Percentiles rank a stretch among this genome's conserved stretches.
Conservation (phyloP, 108 stramenopile genomes). For the Pseudonitzschia pungens region DNA sequence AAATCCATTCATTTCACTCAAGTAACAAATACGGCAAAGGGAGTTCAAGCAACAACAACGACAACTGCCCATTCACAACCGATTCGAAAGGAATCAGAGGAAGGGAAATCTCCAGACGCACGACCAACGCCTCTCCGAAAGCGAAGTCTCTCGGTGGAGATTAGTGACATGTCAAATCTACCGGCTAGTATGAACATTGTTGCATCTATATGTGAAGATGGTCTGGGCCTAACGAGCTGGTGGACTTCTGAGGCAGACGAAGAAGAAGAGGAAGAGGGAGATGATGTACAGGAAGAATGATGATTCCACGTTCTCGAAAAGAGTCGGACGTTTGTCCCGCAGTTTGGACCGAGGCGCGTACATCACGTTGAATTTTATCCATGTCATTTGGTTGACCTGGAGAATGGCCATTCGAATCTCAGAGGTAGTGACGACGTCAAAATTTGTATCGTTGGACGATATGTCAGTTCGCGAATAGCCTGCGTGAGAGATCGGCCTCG, state of each 20-base stretch:
- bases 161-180: slow-evolving; percentile 49
- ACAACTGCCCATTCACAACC: slow-evolving; percentile 45
- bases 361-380: no score
- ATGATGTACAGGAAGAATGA: slow-evolving; percentile 33
- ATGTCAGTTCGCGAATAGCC: no score
- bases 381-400: no score
- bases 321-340: no score
- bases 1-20: slow-evolving; percentile 85
- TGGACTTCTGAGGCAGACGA: slow-evolving; percentile 54
- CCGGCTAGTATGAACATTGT: slow-evolving; percentile 82
- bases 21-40: slow-evolving; percentile 84
- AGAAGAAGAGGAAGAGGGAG: slow-evolving; percentile 58
- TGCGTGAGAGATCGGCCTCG: neutral
- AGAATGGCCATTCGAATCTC: no score
- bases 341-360: no score
- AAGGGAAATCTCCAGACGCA: slow-evolving; percentile 10
- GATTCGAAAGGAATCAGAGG: slow-evolving; percentile 17
- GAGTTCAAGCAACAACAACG: slow-evolving; percentile 76
- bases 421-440: no score
- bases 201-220: slow-evolving; percentile 88
- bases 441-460: no score
- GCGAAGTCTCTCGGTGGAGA: slow-evolving; percentile 73
- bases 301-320: no score
- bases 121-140: slow-evolving; percentile 49
- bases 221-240: slow-evolving; percentile 79